Evolutionary conservation across 2,329 filamentous ascomycete genomes (phyloP).

Genomic region (Penicillium verrucosum): DNA sequence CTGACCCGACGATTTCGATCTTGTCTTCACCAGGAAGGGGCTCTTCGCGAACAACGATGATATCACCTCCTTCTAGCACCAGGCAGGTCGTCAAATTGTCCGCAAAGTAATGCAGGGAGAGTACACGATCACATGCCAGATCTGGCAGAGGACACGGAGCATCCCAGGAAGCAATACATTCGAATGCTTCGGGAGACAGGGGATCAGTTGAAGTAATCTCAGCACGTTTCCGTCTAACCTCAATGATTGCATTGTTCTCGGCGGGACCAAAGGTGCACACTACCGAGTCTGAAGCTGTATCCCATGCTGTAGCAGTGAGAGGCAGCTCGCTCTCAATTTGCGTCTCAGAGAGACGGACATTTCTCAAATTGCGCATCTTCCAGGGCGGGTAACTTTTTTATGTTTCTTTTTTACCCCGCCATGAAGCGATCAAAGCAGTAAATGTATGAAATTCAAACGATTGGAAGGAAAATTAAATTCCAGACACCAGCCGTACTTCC

Average conservation of each 20-base stretch:
- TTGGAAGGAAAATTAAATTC: not conserved
- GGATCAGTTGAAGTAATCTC: constrained; percentile 40
- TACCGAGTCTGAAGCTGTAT: constrained; percentile 71
- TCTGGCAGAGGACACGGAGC: constrained; percentile 76
- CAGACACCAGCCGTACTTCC: not conserved
- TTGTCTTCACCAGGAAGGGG: constrained; percentile 65
- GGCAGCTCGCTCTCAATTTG: constrained; percentile 57
- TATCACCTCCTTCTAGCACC: constrained; percentile 85
- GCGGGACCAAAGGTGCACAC: constrained; percentile 84
- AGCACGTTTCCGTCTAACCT: constrained; percentile 57
- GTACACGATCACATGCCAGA: constrained; percentile 68
- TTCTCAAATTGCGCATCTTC: constrained; percentile 84
- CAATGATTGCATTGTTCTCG: constrained; percentile 65
- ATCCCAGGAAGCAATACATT: constrained; percentile 79
- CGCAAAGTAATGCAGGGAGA: constrained; percentile 79
- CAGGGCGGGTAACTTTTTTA: constrained; percentile 24
- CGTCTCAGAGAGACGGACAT: constrained; percentile 67
- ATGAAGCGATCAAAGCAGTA: constrained; percentile 26
- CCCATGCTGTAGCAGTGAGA: constrained; percentile 80
- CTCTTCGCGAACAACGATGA: constrained; percentile 77
- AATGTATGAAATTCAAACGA: constrained; percentile 1
- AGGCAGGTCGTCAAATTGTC: constrained; percentile 76
- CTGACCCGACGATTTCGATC: constrained; percentile 92
- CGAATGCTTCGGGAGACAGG: constrained; percentile 40
- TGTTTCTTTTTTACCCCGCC: constrained; percentile 33